These are phyloP conservation scores for Ascoidea rubescens DNA, from an alignment of 805 yeast species.

Conservation along the genomic window DNA sequence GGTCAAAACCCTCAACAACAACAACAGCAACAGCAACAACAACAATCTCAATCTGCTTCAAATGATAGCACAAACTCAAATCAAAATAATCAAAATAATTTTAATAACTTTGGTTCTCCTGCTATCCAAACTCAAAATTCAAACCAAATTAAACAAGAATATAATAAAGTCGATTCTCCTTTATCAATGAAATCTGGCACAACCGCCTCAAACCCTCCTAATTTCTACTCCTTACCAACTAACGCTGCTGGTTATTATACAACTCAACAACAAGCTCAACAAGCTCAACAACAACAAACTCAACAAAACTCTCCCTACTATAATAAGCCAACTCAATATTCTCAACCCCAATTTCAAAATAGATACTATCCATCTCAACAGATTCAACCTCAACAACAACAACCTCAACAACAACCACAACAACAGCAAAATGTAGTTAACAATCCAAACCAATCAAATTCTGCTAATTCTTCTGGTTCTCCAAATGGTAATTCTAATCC, in stretches of 20 bases:
- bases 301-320: background rate
- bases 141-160: background rate
- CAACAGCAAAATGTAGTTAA: background rate
- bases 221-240: no score
- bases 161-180: background rate
- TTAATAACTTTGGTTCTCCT: no score
- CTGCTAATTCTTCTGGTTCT: background rate
- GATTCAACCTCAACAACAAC: background rate
- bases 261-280: conserved; percentile 1
- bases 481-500: background rate
- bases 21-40: conserved; percentile 1
- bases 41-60: background rate
- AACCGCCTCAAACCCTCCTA: background rate
- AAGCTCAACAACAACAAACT: background rate
- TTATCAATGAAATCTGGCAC: background rate
- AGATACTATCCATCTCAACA: background rate
- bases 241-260: background rate
- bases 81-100: no score
- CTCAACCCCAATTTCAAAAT: background rate
- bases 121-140: no score
- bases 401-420: conserved; percentile 1
- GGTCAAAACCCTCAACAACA: background rate
- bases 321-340: background rate
- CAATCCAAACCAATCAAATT: background rate
- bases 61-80: background rate